These are phyloP conservation scores for Phialemonium atrogriseum DNA, from an alignment of 2,329 filamentous ascomycete genomes.

Conservation along the genomic window DNA sequence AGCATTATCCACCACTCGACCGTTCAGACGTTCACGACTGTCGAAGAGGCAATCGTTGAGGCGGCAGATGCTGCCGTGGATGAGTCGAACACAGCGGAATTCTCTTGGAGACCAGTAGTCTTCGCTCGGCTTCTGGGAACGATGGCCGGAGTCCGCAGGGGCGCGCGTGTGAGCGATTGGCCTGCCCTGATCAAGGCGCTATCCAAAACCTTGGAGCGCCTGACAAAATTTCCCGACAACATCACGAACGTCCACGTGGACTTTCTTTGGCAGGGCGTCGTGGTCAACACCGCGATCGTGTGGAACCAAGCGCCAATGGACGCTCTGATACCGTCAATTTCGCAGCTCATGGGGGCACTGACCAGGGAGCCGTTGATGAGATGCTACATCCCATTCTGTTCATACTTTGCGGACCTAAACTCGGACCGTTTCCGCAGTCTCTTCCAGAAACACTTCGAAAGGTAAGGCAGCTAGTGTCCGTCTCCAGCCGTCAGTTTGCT, in stretches of 20 bases:
- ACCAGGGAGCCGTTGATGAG: slow-evolving; percentile 56
- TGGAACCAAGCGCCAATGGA: slow-evolving; percentile 75
- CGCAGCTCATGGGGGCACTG: slow-evolving; percentile 55
- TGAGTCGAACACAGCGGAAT: slow-evolving; percentile 20
- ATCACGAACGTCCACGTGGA: slow-evolving; percentile 26
- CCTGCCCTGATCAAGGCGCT: slow-evolving; percentile 49
- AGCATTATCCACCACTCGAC: slow-evolving; percentile 78
- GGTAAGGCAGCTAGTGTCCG: slow-evolving; percentile 36
- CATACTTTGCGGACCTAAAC: slow-evolving; percentile 68
- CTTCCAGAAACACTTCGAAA: slow-evolving; percentile 75
- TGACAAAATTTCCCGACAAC: slow-evolving; percentile 30
- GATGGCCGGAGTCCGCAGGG: slow-evolving; percentile 72
- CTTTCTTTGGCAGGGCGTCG: slow-evolving; percentile 47
- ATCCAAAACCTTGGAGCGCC: slow-evolving; percentile 39
- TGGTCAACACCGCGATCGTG: slow-evolving; percentile 55
- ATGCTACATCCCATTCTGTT: slow-evolving; percentile 81
- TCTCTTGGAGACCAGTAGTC: slow-evolving; percentile 35
- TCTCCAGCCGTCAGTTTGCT: slow-evolving; percentile 7
- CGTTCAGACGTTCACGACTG: slow-evolving; percentile 60
- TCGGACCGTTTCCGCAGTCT: slow-evolving; percentile 67
- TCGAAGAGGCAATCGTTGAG: slow-evolving; percentile 55
- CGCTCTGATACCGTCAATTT: slow-evolving; percentile 62
- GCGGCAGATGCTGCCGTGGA: slow-evolving; percentile 31
- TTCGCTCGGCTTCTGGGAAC: slow-evolving; percentile 57
- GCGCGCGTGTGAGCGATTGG: slow-evolving; percentile 68